phyloP scores from a whole-genome alignment of 192 early-diverging fungal genomes.

The Coemansia sp. region DNA sequence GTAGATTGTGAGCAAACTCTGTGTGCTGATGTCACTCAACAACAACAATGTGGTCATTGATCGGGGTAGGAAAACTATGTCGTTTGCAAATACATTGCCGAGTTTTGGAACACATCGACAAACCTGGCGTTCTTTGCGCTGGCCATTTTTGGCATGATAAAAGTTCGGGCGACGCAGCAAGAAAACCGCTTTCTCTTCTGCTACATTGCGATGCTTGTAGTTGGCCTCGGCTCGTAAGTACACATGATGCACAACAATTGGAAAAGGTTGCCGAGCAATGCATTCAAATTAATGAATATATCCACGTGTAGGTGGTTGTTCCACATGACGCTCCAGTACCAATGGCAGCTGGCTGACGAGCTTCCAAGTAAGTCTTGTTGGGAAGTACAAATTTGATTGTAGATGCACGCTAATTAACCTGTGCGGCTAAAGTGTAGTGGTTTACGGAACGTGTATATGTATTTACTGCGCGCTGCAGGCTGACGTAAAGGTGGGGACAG shows the following conservation, averaged over 20 bases:
- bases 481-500: slow-evolving; percentile 27
- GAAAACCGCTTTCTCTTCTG: slow-evolving; percentile 53
- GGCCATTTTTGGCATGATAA: slow-evolving; percentile 57
- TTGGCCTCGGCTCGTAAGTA: slow-evolving; percentile 66
- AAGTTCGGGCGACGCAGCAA: slow-evolving; percentile 43
- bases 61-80: slow-evolving; percentile 69
- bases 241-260: slow-evolving; percentile 6
- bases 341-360: slow-evolving; percentile 72
- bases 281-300: not conserved
- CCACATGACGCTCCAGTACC: slow-evolving; percentile 68
- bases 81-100: slow-evolving; percentile 63
- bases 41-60: slow-evolving; percentile 63
- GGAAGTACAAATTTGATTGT: slow-evolving; percentile 62
- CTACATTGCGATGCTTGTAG: slow-evolving; percentile 54
- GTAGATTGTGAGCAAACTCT: too few species aligned
- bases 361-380: slow-evolving; percentile 61
- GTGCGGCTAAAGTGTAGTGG: slow-evolving; percentile 41
- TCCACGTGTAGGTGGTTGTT: slow-evolving; percentile 43
- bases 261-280: not conserved
- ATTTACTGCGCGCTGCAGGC: slow-evolving; percentile 49
- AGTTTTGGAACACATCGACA: slow-evolving; percentile 68
- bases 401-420: not conserved
- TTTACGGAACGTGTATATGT: slow-evolving; percentile 55
- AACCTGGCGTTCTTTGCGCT: slow-evolving; percentile 45
- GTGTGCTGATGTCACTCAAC: slow-evolving; percentile 55